Evolutionary conservation across 768 basidiomycete genomes (phyloP).

Genomic region (Boletellus emodensis): DNA sequence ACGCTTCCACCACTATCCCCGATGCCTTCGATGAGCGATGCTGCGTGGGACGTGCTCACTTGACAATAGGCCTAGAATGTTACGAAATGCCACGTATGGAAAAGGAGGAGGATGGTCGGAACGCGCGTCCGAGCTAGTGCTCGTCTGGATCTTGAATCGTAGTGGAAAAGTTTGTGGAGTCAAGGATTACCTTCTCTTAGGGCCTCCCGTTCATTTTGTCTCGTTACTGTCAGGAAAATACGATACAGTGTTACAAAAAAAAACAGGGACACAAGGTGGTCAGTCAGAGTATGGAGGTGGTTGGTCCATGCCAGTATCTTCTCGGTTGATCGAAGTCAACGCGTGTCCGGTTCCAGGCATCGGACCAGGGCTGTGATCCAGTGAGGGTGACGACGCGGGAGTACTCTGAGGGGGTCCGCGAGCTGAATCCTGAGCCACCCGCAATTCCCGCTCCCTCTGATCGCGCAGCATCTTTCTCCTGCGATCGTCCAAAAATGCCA

Average conservation of each 20-base stretch:
- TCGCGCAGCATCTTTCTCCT: constrained; percentile 51
- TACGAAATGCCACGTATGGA: too few relatives aligned
- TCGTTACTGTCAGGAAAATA: neutral
- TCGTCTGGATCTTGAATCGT: too few relatives aligned
- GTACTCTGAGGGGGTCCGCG: neutral
- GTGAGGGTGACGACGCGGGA: neutral
- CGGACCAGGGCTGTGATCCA: neutral
- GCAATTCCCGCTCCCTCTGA: constrained; percentile 53
- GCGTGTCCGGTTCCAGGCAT: constrained; percentile 29
- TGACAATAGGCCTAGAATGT: too few relatives aligned
- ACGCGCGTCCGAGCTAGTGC: too few relatives aligned
- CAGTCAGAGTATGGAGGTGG: constrained; percentile 21
- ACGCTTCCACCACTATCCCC: constrained; percentile 37
- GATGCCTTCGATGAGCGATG: constrained; percentile 24
- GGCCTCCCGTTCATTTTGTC: neutral
- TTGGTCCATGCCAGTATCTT: constrained; percentile 7
- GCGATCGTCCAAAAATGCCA: constrained; percentile 78
- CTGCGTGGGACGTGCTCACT: neutral
- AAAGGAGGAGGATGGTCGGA: too few relatives aligned
- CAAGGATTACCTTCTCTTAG: constrained; percentile 5
- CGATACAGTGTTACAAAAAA: constrained; percentile 1
- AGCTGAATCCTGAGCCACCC: constrained; percentile 37
- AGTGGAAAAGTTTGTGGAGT: constrained; percentile 8
- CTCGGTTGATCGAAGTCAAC: constrained; percentile 8
- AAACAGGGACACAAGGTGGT: neutral